Evolutionary conservation across 192 early-diverging fungal species (phyloP), one percentile per base, ranked within the genome.

Genomic region (Geranomyces variabilis): DNA sequence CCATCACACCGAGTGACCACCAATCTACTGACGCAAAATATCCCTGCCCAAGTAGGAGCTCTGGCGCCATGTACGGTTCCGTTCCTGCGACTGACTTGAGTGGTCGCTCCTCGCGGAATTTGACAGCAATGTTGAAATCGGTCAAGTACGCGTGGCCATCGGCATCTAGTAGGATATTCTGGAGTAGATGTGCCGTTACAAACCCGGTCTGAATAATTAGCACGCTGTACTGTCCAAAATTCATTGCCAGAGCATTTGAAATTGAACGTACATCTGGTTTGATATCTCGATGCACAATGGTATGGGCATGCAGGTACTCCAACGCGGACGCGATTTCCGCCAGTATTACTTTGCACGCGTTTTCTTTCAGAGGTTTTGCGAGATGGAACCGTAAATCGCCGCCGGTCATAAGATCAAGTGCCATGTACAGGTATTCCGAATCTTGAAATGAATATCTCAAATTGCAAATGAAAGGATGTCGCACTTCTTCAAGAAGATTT

Each of bases 1-100:
- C 85, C 30, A 93, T 84, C 1, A 97, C 89, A 15, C 96, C 96
- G 29, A 97, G 70, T 24, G 90, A 90, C 96, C 96, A 98, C 94
- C 94, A 98, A 77, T 98, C 96, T 13, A 96, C 92, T 43, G 86
- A 88, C 24, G 86, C 83, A 12, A 81, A 87, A 78, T 98, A 98
- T 0, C 94, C 94, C 3, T 69, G 66, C 26, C 86, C 69, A 13
- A 31, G n/a, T 6, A 83, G 60, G 12, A 83, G 55, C 60, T 83
- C 81, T 2, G 81, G 81, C 4, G 81, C 81, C 65, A 67, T 74
- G 36, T 74, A 56, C 33, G 75, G 70, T 43, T 73, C 70, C 2
- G 70, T 80, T 22, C 84, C 84, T 7, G 83, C 84, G 0, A 82
- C 78, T 19, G 77, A 71, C 14, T 60, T 80, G 13, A 85, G 62